phyloP scores from a whole-genome alignment of 106 monocot species.

The Agapanthus africanus region DNA sequence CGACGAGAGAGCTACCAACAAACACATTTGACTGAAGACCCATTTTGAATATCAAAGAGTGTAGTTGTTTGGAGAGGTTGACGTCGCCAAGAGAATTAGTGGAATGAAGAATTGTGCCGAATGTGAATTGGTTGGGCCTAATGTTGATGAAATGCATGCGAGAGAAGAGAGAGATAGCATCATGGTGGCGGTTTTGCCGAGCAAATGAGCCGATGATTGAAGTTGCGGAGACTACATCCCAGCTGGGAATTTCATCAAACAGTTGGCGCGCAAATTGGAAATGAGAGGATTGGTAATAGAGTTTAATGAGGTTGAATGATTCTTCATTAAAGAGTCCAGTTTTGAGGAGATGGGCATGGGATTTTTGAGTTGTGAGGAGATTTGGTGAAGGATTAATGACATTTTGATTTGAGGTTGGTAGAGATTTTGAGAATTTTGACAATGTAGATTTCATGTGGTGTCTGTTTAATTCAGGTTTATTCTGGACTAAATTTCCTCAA shows the following conservation, averaged over 20 bases:
- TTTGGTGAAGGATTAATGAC: too few relatives aligned
- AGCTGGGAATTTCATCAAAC: slow-evolving; percentile 58
- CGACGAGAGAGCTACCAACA: slow-evolving; percentile 57
- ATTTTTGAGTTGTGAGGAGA: slow-evolving; percentile 22
- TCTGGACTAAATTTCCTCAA: too few relatives aligned
- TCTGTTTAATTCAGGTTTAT: too few relatives aligned
- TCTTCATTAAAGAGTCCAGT: slow-evolving; percentile 6
- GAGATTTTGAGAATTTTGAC: slow-evolving; percentile 3
- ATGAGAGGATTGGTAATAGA: slow-evolving; percentile 13
- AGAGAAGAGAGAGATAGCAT: slow-evolving; percentile 39
- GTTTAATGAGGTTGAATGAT: slow-evolving; percentile 1
- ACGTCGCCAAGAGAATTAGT: slow-evolving; percentile 23
- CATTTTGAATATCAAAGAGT: slow-evolving; percentile 32
- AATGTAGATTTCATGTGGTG: slow-evolving; percentile 13
- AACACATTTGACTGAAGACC: slow-evolving; percentile 53
- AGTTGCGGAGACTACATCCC: slow-evolving; percentile 55
- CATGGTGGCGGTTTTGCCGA: slow-evolving; percentile 22
- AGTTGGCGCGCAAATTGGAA: slow-evolving; percentile 29
- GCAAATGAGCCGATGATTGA: slow-evolving; percentile 26
- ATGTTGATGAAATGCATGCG: slow-evolving; percentile 18
- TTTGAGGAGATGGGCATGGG: slow-evolving; percentile 30
- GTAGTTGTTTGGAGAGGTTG: slow-evolving; percentile 39
- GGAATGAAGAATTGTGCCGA: slow-evolving; percentile 40
- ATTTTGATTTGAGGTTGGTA: not conserved
- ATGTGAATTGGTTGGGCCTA: slow-evolving; percentile 68